Evolutionary conservation across 2,329 filamentous ascomycete species (phyloP), one percentile per base, ranked within the genome.

Genomic region (Fusarium temperatum): DNA sequence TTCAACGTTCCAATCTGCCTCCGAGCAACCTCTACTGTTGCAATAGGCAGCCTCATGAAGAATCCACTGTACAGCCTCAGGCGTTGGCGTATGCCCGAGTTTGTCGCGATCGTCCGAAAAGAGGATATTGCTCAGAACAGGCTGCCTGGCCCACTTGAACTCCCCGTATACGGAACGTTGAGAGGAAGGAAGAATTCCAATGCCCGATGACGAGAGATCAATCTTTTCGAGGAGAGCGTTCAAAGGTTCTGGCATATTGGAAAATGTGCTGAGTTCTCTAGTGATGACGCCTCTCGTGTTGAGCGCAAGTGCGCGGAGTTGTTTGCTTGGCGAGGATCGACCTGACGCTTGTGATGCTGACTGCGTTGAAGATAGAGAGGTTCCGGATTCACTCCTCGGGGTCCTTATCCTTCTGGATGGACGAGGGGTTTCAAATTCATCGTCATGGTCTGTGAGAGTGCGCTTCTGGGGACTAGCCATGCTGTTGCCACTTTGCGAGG

Each of bases 301-400:
- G 4, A 63, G 54, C 7, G 45, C 54, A 20, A 63, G 36, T 1
- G 36, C 36, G 4, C 55, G 36, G 6, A 63, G 44, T 22, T 63
- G 61, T 9, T 63, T 38, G 14, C 20, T 50, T 4, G 42, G 61
- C 6, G 61, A 63, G 14, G 61, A 63, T n/a, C 36, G 1, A 7
- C 20, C 44, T 5, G 61, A 61, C 18, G 30, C 42, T 12, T 26
- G 26, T 20, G 61, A 61, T 18, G n/a, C 56, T 24, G 35, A 63
- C 22, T 41, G 42, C 2, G 61, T 61, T 4, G 45, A 48, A 6
- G 66, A 6, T 13, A 70, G 45, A 18, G 68, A 70, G 26, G 38
- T 53, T 24, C 42, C 28, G n/a, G 68, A 70, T 42, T 64, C 68
- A 7, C 53, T 70, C 36, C 65, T 70, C 3, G 68, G 65, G 5